Conservation (phyloP, 2,329 filamentous ascomycete species). For the Bipolaris zeicola region DNA sequence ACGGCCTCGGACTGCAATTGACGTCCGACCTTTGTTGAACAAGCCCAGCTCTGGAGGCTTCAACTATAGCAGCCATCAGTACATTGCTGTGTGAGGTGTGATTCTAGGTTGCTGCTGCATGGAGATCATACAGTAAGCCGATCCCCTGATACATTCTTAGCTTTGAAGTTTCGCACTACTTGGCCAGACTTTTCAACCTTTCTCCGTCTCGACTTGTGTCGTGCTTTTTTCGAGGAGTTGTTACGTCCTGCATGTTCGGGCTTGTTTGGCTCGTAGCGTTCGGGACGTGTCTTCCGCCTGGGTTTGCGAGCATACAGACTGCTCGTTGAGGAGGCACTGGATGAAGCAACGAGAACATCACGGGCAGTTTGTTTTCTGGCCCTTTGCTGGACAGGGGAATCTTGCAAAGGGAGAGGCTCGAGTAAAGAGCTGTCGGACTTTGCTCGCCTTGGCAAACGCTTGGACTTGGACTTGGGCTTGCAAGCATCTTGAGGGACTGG, state of each 20-base stretch:
- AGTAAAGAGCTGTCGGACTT: constrained; percentile 51
- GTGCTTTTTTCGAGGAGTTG: constrained; percentile 39
- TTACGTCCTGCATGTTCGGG: constrained; percentile 23
- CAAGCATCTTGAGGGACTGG: constrained; percentile 31
- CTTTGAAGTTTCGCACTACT: constrained; percentile 52
- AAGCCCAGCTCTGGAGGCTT: constrained; percentile 52
- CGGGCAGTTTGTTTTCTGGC: constrained; percentile 18
- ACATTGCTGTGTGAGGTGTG: constrained; percentile 1
- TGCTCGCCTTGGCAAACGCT: constrained; percentile 41
- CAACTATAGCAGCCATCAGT: constrained; percentile 49
- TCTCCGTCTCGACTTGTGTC: constrained; percentile 45
- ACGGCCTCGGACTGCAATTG: constrained; percentile 51
- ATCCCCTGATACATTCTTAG: constrained; percentile 52
- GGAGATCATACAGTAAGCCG: constrained; percentile 53
- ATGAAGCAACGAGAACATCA: constrained; percentile 21
- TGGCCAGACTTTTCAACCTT: constrained; percentile 44
- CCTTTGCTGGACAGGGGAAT: constrained; percentile 14
- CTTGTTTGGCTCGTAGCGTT: constrained; percentile 49
- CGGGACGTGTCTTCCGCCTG: constrained; percentile 54
- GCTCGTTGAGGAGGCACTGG: constrained; percentile 20
- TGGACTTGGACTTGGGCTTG: constrained; percentile 25
- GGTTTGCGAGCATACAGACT: constrained; percentile 51
- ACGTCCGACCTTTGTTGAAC: constrained; percentile 57
- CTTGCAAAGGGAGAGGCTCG: constrained; percentile 20
- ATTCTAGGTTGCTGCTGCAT: constrained; percentile 2